Conservation (phyloP, 2,329 filamentous ascomycete genomes). For the Fusarium sp. region DNA sequence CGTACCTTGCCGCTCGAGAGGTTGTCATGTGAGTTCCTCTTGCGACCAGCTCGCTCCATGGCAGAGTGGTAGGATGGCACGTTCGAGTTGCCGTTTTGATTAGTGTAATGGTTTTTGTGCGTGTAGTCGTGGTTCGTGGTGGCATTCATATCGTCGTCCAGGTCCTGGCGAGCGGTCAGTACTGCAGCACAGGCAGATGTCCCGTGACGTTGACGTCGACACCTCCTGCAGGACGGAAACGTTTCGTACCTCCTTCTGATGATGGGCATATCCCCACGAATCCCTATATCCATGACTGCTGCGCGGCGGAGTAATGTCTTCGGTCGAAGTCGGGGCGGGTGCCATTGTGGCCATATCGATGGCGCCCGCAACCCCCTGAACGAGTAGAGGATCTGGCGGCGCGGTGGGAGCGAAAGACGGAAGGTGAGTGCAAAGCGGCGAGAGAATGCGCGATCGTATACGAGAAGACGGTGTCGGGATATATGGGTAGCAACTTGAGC, state of each 20-base stretch:
- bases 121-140: slow-evolving; percentile 34
- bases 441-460: not conserved
- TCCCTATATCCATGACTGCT: slow-evolving; percentile 62
- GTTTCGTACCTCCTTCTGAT: slow-evolving; percentile 54
- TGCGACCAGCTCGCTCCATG: slow-evolving; percentile 49
- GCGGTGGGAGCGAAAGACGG: slow-evolving; percentile 4
- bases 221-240: not conserved
- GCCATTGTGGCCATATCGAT: slow-evolving; percentile 66
- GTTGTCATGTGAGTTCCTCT: slow-evolving; percentile 53
- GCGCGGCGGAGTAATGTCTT: slow-evolving; percentile 61
- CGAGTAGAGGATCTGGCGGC: slow-evolving; percentile 4
- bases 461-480: slow-evolving; percentile 11
- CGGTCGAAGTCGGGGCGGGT: slow-evolving; percentile 60
- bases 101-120: slow-evolving; percentile 29
- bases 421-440: not conserved
- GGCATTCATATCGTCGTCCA: slow-evolving; percentile 35
- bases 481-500: not conserved
- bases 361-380: slow-evolving; percentile 48
- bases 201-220: not conserved
- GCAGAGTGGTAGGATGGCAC: slow-evolving; percentile 41
- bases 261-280: slow-evolving; percentile 57
- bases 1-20: slow-evolving; percentile 42
- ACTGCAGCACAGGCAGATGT: slow-evolving; percentile 1
- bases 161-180: slow-evolving; percentile 37
- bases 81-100: slow-evolving; percentile 45